Evolutionary conservation across 345 rosid genomes (phyloP), one percentile per base, ranked within the genome.

Genomic region (Linum lewisii): DNA sequence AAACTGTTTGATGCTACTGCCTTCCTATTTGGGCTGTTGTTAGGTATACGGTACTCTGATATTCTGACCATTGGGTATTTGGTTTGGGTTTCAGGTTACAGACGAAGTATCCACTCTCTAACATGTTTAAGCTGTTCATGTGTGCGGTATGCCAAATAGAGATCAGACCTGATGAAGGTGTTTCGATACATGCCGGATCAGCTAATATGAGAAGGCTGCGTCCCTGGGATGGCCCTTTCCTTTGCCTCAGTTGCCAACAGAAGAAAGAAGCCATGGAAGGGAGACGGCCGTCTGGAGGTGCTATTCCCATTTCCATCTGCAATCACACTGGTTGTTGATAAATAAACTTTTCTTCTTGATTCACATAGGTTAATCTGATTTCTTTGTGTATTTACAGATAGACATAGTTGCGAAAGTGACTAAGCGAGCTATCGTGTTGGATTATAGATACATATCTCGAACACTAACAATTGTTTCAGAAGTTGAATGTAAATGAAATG

Each of bases 101-200:
- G 63, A 82, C 93, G n/a, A 86, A 82, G 66, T 94, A 90, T 67
- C 97, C 97, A 2, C 78, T 90, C 16, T 87, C 96, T 93, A 94
- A 94, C 79, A 84, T 94, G 96, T 94, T 90, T 68, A 82, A 78
- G 88, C 59, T 94, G 86, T 94, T 90, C 68, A 81, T 69, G 77
- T 90, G 99, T 67, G 99, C 99, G n/a, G 92, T 94, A 49, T 94
- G 99, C 75, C 99, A 94, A 84, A 79, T 87, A 76, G 99, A 94
- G 79, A 81, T 90, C 59, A 90, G 83, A 79, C 99, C 99, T 32
- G 97, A 90, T 57, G 90, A 94, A 78, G 99, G 97, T 58, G 70
- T 87, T 54, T 90, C 99, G 54, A 81, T 94, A 75, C 99, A 94
- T 52, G 84, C 84, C 38, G 96, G 81, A 10, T 58, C 88, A 23